Percentiles rank a stretch among this genome's conserved stretches.
Conservation (phyloP, 2,329 filamentous ascomycete species). For the Trichoderma sp. region DNA sequence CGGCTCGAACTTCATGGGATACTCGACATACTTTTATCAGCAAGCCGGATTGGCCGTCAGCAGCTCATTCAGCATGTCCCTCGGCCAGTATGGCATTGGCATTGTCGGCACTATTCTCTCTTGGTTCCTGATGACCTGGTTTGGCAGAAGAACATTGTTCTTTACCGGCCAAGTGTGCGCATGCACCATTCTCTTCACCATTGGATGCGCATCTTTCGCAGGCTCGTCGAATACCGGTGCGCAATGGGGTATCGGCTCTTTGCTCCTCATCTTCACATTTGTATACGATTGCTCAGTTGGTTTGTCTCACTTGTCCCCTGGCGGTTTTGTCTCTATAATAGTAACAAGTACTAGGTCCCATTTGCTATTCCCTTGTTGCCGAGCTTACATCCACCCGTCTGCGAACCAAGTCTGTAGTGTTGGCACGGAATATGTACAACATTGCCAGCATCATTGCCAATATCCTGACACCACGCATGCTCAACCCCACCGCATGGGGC, state of each 20-base stretch:
- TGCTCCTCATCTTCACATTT: constrained; percentile 45
- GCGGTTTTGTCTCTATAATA: not conserved
- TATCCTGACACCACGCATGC: constrained; percentile 45
- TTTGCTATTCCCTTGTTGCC: constrained; percentile 80
- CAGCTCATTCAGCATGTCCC: constrained; percentile 39
- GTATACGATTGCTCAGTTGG: constrained; percentile 38
- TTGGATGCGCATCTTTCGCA: constrained; percentile 55
- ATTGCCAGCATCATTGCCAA: constrained; percentile 46
- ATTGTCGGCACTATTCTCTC: constrained; percentile 44
- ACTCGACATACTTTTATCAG: constrained; percentile 53
- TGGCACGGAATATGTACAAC: constrained; percentile 48
- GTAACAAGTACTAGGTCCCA: constrained; percentile 35
- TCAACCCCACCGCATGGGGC: constrained; percentile 46
- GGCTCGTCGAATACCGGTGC: constrained; percentile 44
- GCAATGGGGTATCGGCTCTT: constrained; percentile 46
- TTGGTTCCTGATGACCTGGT: constrained; percentile 43
- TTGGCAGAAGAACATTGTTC: constrained; percentile 46
- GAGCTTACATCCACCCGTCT: constrained; percentile 46
- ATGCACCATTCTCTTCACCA: constrained; percentile 38
- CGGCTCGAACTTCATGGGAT: constrained; percentile 50
- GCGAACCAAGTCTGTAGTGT: constrained; percentile 44
- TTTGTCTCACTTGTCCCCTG: not conserved
- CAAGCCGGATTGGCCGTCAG: constrained; percentile 40
- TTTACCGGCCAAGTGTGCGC: constrained; percentile 49
- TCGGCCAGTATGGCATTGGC: constrained; percentile 44